phyloP scores from a whole-genome alignment of 1,284 basidiomycete genomes.

The Cutaneotrichosporon sp. region DNA sequence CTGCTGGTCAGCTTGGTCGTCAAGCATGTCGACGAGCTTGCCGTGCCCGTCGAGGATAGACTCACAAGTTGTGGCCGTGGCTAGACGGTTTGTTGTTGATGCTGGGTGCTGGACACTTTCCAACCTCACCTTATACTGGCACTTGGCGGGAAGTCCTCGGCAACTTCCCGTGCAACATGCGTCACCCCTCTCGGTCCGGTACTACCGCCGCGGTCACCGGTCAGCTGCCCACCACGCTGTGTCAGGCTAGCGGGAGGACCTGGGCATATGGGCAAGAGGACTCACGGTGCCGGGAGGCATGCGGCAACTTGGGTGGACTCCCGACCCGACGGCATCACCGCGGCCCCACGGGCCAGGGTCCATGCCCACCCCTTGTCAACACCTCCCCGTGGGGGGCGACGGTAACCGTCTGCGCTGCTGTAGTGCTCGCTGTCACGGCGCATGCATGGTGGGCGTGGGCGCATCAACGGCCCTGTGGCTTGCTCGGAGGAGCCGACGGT shows the following conservation, averaged over 20 bases:
- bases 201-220: not conserved
- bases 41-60: too few relatives aligned
- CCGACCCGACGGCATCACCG: constrained; percentile 2
- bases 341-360: not conserved
- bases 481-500: not conserved
- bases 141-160: too few relatives aligned
- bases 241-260: too few relatives aligned
- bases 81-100: not conserved
- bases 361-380: not conserved
- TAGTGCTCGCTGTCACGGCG: too few relatives aligned
- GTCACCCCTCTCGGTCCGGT: not conserved
- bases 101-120: not conserved
- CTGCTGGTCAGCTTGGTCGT: not conserved
- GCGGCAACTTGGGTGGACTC: not conserved
- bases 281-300: too few relatives aligned
- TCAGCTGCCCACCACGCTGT: not conserved
- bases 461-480: too few relatives aligned
- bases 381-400: not conserved
- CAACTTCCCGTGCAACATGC: too few relatives aligned
- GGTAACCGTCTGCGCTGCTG: too few relatives aligned
- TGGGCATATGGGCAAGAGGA: too few relatives aligned
- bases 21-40: too few relatives aligned
- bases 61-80: not conserved
- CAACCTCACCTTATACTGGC: not conserved
- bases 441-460: too few relatives aligned